Evolutionary conservation across 208 protist species (phyloP).

Genomic region (Trypanosomatidae sp.): DNA sequence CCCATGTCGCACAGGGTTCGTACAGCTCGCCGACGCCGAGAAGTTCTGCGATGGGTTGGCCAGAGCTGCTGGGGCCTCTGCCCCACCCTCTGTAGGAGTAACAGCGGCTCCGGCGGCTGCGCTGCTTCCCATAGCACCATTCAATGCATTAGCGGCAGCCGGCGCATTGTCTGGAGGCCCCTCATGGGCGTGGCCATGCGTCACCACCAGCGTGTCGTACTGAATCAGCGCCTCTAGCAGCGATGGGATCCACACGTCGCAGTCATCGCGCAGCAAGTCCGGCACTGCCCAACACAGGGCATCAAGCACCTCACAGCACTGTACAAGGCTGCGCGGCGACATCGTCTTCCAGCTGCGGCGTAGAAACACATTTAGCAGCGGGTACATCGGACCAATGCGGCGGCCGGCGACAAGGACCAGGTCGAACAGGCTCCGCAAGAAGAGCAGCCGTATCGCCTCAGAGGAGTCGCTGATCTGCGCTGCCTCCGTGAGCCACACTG

Average conservation of each 20-base stretch:
- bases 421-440: conserved; percentile 44
- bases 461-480: background rate
- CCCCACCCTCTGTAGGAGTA: background rate
- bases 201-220: conserved; percentile 31
- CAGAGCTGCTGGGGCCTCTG: background rate
- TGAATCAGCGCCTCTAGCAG: conserved; percentile 51
- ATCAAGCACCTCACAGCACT: conserved; percentile 65
- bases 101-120: background rate
- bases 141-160: background rate
- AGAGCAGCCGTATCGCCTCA: conserved; percentile 27
- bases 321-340: conserved; percentile 29
- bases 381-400: conserved; percentile 64
- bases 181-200: conserved; percentile 25
- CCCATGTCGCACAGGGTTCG: background rate
- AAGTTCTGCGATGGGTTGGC: background rate
- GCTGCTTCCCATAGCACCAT: background rate
- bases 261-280: conserved; percentile 62
- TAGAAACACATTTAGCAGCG: conserved; percentile 61
- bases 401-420: conserved; percentile 55
- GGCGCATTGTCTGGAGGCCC: background rate
- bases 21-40: background rate
- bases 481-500: background rate
- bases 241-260: conserved; percentile 52
- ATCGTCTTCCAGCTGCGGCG: conserved; percentile 46
- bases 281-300: conserved; percentile 57